phyloP scores from a whole-genome alignment of 192 early-diverging fungal genomes.

The Radiomyces spectabilis region DNA sequence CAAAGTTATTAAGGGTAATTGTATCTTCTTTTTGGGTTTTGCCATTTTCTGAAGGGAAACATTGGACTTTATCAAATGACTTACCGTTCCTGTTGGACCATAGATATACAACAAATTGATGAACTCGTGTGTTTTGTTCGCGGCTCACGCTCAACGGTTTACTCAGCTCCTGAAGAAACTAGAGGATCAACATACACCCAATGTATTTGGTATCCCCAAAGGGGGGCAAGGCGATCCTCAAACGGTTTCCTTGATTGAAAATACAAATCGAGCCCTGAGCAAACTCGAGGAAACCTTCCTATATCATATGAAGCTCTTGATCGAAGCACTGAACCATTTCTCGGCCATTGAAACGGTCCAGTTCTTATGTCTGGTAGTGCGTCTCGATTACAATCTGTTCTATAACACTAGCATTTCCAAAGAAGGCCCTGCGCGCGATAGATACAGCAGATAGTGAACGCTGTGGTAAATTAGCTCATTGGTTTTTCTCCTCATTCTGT shows the following conservation, averaged over 20 bases:
- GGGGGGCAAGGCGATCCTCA: constrained; percentile 20
- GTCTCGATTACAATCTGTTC: constrained; percentile 71
- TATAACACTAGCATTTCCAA: constrained; percentile 40
- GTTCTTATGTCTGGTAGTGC: constrained; percentile 54
- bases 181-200: constrained; percentile 22
- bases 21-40: not conserved
- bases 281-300: constrained; percentile 56
- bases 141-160: constrained; percentile 49
- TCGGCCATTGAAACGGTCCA: constrained; percentile 59
- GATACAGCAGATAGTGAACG: too few relatives aligned
- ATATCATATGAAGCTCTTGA: constrained; percentile 61
- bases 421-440: too few relatives aligned
- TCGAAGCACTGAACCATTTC: constrained; percentile 74
- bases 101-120: constrained; percentile 64
- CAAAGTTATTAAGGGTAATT: constrained; percentile 72
- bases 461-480: too few relatives aligned
- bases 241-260: constrained; percentile 20
- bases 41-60: too few relatives aligned
- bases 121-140: constrained; percentile 49
- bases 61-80: too few relatives aligned
- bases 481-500: too few relatives aligned
- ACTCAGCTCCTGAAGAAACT: constrained; percentile 27
- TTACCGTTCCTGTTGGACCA: too few relatives aligned
- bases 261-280: constrained; percentile 28
- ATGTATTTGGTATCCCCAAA: constrained; percentile 23